Evolutionary conservation across 441 rosid species (phyloP), one percentile per base, ranked within the genome.

Genomic region (Manihot esculenta): DNA sequence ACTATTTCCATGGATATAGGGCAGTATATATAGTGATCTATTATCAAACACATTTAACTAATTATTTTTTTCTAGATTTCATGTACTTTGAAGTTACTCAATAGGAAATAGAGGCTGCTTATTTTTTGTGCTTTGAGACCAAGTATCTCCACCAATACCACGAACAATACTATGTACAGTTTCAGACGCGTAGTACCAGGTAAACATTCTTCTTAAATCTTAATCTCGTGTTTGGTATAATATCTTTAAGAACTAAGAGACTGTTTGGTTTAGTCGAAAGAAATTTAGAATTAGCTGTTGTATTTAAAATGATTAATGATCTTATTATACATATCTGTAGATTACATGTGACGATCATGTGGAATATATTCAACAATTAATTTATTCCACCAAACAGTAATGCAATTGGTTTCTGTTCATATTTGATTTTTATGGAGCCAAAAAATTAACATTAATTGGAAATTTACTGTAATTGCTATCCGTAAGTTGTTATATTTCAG

Each of bases 81-180:
- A 74, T 73, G 72, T 79, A 74, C 94, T 86, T 87, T 77, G 66
- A 86, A 89, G 94, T 73, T 76, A 86, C 94, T 87, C 92, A 78
- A 75, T 66, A 62, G 24, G 72, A 78, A 65, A 60, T 38, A 27
- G 21, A 33, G 7, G 24, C 44, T 59, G 75, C 21, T 35, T 73
- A 59, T 71, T 72, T 41, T 61, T 20, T 64, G 79, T 83, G 68
- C 85, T 85, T 85, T 75, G 66, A 71, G 71, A 71, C 77, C 54
- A 80, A 81, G 79, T 69, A 65, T 69, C 59, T 63, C 80, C 80
- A 76, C 64, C 81, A 33, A 62, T 54, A 48, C 64, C 47, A 50
- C 44, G 14, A 20, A 15, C 3, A 0, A 17, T 44, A 41, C 33
- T 12, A 35, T 20, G 38, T 72, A 64, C 70, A 56, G 45, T 30